Base-by-base conservation (phyloP, 306 rosid genomes). In the Vigna trinervia region DNA sequence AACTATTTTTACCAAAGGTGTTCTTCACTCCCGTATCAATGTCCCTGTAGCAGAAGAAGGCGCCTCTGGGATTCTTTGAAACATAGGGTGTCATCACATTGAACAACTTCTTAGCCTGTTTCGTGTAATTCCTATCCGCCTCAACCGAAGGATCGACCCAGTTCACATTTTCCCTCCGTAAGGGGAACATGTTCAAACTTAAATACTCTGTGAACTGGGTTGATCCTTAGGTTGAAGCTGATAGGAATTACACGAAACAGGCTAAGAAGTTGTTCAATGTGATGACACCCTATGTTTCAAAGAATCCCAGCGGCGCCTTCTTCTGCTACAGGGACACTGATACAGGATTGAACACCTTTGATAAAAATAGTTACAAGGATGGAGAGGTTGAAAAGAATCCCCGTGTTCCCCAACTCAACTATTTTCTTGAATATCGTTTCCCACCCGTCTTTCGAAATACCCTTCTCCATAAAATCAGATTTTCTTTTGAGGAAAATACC, bases 101-200 rank as follows among this genome's bases (percentile, higher is more conserved):
- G 7, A 4, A 22, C 3, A 56, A 1, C 32, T 1, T 56, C 6
- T 1, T 56, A 3, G 13, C 2, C 15, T 56, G 5, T 0, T 10
- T 4, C 32, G 2, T 22, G 6, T 10, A 10, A 3, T 22, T 10
- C 13, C 22, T 0, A 53, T 4, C 59, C 0, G 28, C 59, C 3
- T 0, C 28, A 7, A 1, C 2, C 8, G 26, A 17, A n/a, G 58
- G 12, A 52, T 53, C 59, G 0, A 2, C 0, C 59, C 59, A 19
- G 26, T 0, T 2, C 5, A 53, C 12, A 19, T 84, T 73, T 60
- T 84, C 3, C 87, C 87, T 7, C 85, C 82, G 59, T 84, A 84
- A 15, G 85, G 85, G 96, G 13, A 92, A 87, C 4, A 1, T 92
- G 14, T 92, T 72, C 72, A 92, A 43, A 4, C 1, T 43, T 43